Base-by-base conservation (phyloP, 1,139 yeast species). In the Geotrichum bryndzae region DNA sequence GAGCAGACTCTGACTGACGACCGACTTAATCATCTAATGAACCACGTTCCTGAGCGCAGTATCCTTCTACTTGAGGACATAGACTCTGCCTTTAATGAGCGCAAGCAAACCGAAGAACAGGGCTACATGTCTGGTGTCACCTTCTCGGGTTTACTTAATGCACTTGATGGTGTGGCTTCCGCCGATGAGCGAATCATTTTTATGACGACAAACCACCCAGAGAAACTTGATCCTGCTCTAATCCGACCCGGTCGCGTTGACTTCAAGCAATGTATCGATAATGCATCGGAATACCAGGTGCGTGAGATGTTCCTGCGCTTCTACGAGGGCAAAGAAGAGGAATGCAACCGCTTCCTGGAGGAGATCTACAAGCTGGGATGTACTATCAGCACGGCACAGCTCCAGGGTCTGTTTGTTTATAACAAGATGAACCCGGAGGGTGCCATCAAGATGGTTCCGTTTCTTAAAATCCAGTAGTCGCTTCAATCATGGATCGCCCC, bases 201-300 rank as follows among this genome's bases (percentile, higher is more conserved):
- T 74, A 94, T 94, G 99, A 94, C 99, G 18, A 92, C 99, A 27
- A 94, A 94, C 74, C 99, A 94, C 71, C 97, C 97, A 0, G 98
- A 94, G 68, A 84, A 84, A 65, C 79, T 94, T 53, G 99, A 94
- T 70, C 91, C 81, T 7, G 82, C 82, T 2, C 76, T 88, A 61
- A 77, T 88, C 66, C 82, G 99, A 67, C 99, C 99, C 0, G 99
- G 99, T 2, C 82, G 99, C 73, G 88, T 94, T 35, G 99, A 94
- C 72, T 86, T 81, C 74, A 90, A 90, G 75, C 87, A 85, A 23
- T 78, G 87, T 69, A 83, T 94, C 53, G 95, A 89, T 67, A 90
- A 94, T 75, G 98, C 98, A 13, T 82, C 95, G 0, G 84, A 83
- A 56, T 81, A 82, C 72, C 99, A 94, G 77, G 88, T 90, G 50